Conservation (phyloP, 2,329 filamentous ascomycete genomes). For the Aspergillus jensenii region DNA sequence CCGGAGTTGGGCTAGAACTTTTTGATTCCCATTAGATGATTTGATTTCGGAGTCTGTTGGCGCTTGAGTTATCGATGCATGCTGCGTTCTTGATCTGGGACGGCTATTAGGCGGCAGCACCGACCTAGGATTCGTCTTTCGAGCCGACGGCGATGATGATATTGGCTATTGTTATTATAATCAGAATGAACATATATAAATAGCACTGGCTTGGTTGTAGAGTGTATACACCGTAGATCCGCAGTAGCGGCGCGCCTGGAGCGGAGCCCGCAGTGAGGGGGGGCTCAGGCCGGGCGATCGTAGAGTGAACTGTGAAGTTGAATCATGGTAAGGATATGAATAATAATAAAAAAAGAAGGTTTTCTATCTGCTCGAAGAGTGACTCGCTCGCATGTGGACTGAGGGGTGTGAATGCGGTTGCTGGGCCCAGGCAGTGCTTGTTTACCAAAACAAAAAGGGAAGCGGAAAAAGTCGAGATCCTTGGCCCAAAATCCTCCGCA, state of each 20-base stretch:
- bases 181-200: conserved; percentile 12
- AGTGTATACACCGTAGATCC: background rate
- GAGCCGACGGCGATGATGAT: background rate
- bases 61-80: background rate
- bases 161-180: conserved; percentile 7
- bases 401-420: conserved; percentile 2
- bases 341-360: background rate
- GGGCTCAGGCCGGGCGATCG: background rate
- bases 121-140: background rate
- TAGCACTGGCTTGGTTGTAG: background rate
- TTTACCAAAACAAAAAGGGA: conserved; percentile 20
- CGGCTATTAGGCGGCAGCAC: background rate
- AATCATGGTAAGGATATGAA: background rate
- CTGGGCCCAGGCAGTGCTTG: conserved; percentile 13
- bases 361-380: background rate
- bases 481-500: conserved; percentile 4
- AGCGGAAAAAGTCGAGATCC: conserved; percentile 16
- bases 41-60: conserved; percentile 6
- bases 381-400: no score
- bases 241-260: background rate
- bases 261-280: background rate
- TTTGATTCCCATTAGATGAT: conserved; percentile 4
- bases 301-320: background rate
- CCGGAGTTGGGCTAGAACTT: conserved; percentile 14
- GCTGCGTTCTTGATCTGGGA: background rate